These are phyloP conservation scores for Chalaropsis thielavioides DNA, from an alignment of 2,329 filamentous ascomycete species.

Conservation along the genomic window DNA sequence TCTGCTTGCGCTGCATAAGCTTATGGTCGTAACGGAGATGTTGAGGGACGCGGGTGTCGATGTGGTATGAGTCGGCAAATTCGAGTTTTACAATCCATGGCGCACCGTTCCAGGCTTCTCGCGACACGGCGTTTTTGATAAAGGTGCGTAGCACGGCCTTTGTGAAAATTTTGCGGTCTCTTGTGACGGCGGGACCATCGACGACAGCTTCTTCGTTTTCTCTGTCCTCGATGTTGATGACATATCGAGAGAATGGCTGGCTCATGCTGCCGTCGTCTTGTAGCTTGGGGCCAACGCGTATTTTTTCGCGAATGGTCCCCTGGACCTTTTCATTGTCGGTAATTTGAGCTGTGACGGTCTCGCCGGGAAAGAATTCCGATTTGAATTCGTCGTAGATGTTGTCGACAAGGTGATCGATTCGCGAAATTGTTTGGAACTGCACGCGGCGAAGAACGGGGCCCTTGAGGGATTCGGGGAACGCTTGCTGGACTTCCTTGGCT, in stretches of 20 bases:
- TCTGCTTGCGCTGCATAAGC: slow-evolving; percentile 60
- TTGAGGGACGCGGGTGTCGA: slow-evolving; percentile 72
- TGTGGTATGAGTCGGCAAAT: slow-evolving; percentile 69
- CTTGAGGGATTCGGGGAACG: slow-evolving; percentile 82
- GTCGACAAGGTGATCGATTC: slow-evolving; percentile 69
- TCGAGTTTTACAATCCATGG: slow-evolving; percentile 89
- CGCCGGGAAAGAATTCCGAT: slow-evolving; percentile 78
- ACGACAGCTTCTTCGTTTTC: slow-evolving; percentile 61
- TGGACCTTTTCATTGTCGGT: slow-evolving; percentile 53
- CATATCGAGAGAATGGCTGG: slow-evolving; percentile 62
- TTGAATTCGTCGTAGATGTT: slow-evolving; percentile 66
- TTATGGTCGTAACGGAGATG: slow-evolving; percentile 72
- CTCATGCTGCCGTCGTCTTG: slow-evolving; percentile 55
- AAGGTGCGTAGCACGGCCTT: slow-evolving; percentile 89
- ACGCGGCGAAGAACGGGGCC: slow-evolving; percentile 80
- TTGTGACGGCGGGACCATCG: slow-evolving; percentile 65
- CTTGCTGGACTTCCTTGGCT: slow-evolving; percentile 75
- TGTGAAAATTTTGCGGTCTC: slow-evolving; percentile 84
- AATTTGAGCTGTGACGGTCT: slow-evolving; percentile 61
- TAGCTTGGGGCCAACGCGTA: slow-evolving; percentile 50
- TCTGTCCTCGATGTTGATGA: slow-evolving; percentile 57
- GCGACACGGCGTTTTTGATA: slow-evolving; percentile 82
- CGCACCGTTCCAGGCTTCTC: slow-evolving; percentile 89
- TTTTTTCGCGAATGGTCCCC: slow-evolving; percentile 73
- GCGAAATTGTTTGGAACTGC: slow-evolving; percentile 76